A percentile compares a stretch with the other conserved stretches of the same genome.
phyloP scores from a whole-genome alignment of 345 rosid genomes.

The Cardamine chenopodiifolia region DNA sequence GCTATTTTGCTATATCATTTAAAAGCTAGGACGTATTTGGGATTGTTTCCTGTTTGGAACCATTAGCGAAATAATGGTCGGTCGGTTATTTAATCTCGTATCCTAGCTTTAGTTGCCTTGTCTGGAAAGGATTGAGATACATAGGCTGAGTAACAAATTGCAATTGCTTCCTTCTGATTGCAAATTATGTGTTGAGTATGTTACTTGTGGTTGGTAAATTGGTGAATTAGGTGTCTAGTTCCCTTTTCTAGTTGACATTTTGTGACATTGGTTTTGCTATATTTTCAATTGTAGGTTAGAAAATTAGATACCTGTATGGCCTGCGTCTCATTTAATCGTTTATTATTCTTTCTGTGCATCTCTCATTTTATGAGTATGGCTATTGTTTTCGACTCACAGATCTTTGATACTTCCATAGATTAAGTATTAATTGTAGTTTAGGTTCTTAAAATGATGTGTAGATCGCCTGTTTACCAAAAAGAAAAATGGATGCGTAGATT shows the following conservation, averaged over 20 bases:
- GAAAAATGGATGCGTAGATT: too few species aligned
- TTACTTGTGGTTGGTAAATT: not conserved
- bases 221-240: constrained; percentile 9
- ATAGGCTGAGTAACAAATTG: not conserved
- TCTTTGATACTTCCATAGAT: not conserved
- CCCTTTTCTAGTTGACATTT: not conserved
- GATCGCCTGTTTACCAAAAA: too few species aligned
- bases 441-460: not conserved
- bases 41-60: constrained; percentile 23
- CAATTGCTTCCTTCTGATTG: constrained; percentile 11
- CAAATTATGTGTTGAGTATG: not conserved
- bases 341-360: not conserved
- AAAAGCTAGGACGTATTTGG: constrained; percentile 8
- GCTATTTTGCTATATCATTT: constrained; percentile 8
- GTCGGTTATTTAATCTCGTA: not conserved
- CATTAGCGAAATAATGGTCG: constrained; percentile 23
- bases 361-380: constrained; percentile 6
- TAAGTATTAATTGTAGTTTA: not conserved
- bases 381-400: not conserved
- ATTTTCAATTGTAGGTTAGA: not conserved
- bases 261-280: constrained; percentile 1
- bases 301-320: not conserved
- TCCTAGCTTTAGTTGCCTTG: not conserved
- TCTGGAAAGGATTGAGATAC: not conserved
- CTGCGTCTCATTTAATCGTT: not conserved